These are phyloP conservation scores for Acacia acuminata DNA, from an alignment of 306 rosid genomes.

Conservation along the genomic window DNA sequence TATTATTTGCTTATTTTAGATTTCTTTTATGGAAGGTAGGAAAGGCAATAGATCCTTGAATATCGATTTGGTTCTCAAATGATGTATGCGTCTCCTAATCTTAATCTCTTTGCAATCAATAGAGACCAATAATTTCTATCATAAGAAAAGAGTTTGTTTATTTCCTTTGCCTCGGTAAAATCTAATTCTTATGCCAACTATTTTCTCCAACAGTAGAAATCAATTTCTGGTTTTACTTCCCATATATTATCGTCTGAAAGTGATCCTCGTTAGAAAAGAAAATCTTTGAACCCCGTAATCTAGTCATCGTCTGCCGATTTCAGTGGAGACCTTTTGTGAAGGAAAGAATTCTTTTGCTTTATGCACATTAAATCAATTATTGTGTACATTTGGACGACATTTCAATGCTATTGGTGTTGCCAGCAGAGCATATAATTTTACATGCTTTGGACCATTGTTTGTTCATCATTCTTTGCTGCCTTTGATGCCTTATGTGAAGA, in stretches of 20 bases:
- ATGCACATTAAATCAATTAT: not conserved
- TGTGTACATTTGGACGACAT: constrained; percentile 11
- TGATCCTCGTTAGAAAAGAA: not conserved
- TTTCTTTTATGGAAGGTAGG: not conserved
- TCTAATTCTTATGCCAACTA: constrained; percentile 19
- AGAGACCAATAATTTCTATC: not conserved
- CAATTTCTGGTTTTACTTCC: constrained; percentile 19
- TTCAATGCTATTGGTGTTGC: not conserved
- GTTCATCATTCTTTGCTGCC: constrained; percentile 78
- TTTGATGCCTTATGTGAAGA: constrained; percentile 93
- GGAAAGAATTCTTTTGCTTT: constrained; percentile 1
- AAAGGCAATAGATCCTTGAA: constrained; percentile 12
- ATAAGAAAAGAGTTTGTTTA: not conserved
- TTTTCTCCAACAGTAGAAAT: constrained; percentile 14
- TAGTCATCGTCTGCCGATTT: constrained; percentile 14
- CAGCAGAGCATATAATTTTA: not conserved
- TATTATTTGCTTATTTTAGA: not conserved
- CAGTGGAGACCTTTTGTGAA: not conserved
- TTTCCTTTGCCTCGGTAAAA: constrained; percentile 18
- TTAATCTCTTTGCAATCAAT: constrained; percentile 17
- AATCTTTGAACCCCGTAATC: not conserved
- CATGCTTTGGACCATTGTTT: not conserved
- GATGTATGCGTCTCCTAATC: constrained; percentile 15
- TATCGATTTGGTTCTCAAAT: constrained; percentile 32
- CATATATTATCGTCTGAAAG: constrained; percentile 8